Evolutionary conservation across 805 yeast species (phyloP), one percentile per base, ranked within the genome.

Genomic region (Metschnikowia orientalis): DNA sequence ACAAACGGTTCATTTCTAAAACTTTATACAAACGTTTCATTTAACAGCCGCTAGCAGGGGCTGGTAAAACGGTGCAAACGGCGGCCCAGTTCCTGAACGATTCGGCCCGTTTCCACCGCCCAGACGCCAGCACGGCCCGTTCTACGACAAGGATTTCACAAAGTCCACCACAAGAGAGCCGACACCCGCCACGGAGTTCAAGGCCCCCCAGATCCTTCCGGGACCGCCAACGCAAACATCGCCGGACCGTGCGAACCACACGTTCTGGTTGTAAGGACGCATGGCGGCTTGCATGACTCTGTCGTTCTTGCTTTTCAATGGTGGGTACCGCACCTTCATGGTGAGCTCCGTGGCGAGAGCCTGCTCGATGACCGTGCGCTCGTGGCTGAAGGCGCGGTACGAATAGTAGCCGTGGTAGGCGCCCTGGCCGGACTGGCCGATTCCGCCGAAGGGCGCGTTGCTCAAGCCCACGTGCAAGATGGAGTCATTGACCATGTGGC

Each of bases 391-490:
- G n/a, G 82, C 67, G 19, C 57, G 47, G 57, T 50, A 67, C 11
- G 88, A 81, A 53, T 61, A 68, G 41, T 58, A 60, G 3, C 96
- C 95, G 53, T 88, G 96, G 59, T 87, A 88, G 20, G 71, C 61
- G 8, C 97, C 97, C 37, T 66, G 63, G 1, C 97, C 97, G 0
- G 95, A 85, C 10, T 54, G 54, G 9, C 97, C 96, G 35, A 89
- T 62, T 15, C 97, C 97, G 20, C 97, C 97, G 59, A 89, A 90
- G 16, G 97, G 97, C 3, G 85, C 75, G 30, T 69, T 68, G 5
- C 67, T 38, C 33, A 82, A 67, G 1, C 77, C 89, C 26, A 75
- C 86, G 42, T 87, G 95, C 48, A 84, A 40, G 29, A 86, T 32
- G 0, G 79, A 69, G 44, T 88, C 96, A 52, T 87, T 86, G 40